Base-by-base conservation (phyloP, 1,284 basidiomycete genomes). In the Coniferiporia sulphurascens region DNA sequence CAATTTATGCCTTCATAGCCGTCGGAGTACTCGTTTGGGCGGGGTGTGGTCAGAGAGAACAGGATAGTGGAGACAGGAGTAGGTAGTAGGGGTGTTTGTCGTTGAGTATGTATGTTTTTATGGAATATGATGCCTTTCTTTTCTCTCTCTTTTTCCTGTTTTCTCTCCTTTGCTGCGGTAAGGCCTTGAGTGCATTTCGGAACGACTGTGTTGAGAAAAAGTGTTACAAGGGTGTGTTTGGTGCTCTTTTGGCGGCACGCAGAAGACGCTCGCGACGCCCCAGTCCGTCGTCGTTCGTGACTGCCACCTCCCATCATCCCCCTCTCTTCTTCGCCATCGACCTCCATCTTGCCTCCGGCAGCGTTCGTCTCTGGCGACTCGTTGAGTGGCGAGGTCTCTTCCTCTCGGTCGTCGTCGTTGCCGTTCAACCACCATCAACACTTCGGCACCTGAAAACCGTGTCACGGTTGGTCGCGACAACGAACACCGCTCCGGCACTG, bases 171-270 rank as follows among this genome's bases (percentile, higher is more conserved):
- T 41, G 9, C 9, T 8, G 38, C 15, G 38, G 38, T 41, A 41
- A 41, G 38, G 12, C 15, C 38, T 41, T 41, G 38, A 12, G 38
- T 41, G 38, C 15, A 15, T 15, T 4, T 41, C 15, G 9, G 35
- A 22, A 19, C 27, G 49, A 1, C 35, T 10, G 15, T 34, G 35
- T 32, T 51, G 49, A 51, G 22, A 22, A n/a, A 48, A 35, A 51
- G 22, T 34, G 46, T 48, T 48, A 32, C 46, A 19, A 48, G 22
- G 17, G 19, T 51, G 27, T 51, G 49, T 51, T 51, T 51, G 49
- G 27, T 35, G 15, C 35, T 51, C 49, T 51, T 51, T 51, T 51
- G 49, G 35, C 49, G 27, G 49, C 49, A 51, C 49, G 49, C 49
- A 51, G 27, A 21, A 32, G 22, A 51, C 48, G 17, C 48, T 27